A percentile compares a stretch with the other conserved stretches of the same genome.
Conservation (phyloP, 1,139 yeast genomes). For the Debaryomyces singareniensis region DNA sequence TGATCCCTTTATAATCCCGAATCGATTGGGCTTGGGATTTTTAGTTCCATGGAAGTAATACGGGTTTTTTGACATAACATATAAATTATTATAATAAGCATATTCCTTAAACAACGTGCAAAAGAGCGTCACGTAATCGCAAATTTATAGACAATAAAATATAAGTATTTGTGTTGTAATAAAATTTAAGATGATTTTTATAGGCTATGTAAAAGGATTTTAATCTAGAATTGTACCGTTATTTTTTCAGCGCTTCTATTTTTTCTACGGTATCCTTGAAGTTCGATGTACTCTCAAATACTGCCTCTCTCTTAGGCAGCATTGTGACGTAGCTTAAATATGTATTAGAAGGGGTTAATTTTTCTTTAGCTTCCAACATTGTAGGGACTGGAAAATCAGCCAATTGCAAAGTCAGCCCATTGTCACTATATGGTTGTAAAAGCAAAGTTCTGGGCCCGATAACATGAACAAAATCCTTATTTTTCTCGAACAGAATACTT, state of each 20-base stretch:
- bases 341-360: slow-evolving; percentile 1
- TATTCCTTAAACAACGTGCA: too few relatives aligned
- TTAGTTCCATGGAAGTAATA: too few relatives aligned
- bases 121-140: too few relatives aligned
- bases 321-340: slow-evolving; percentile 42
- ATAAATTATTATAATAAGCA: too few relatives aligned
- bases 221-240: background rate
- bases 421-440: slow-evolving; percentile 34
- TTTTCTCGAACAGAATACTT: slow-evolving; percentile 21
- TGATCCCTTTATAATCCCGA: too few relatives aligned
- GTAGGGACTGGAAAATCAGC: background rate
- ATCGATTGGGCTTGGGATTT: too few relatives aligned
- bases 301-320: slow-evolving; percentile 30
- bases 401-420: background rate
- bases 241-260: background rate
- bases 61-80: too few relatives aligned
- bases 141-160: too few relatives aligned
- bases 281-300: slow-evolving; percentile 37
- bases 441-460: slow-evolving; percentile 52
- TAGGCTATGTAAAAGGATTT: background rate
- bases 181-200: background rate
- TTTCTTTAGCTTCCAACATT: background rate
- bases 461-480: slow-evolving; percentile 38
- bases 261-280: slow-evolving; percentile 29
- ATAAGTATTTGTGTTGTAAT: too few relatives aligned